Evolutionary conservation across 2,329 filamentous ascomycete genomes (phyloP).

Genomic region (Fusarium sp.): DNA sequence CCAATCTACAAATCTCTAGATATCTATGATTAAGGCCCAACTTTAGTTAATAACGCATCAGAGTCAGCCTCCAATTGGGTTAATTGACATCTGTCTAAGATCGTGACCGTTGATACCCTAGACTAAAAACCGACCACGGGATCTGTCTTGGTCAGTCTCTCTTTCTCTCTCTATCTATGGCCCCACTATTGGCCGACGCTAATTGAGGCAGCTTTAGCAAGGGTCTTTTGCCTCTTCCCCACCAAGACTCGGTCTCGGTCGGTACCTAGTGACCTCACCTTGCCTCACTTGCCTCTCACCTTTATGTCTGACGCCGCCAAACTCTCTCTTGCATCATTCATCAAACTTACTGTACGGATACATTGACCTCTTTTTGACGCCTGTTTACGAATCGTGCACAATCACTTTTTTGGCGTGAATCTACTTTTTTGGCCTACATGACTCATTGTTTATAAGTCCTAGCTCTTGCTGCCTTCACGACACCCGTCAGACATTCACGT

Average conservation of each 20-base stretch:
- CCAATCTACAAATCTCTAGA: neutral
- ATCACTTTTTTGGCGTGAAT: conserved; percentile 14
- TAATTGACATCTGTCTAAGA: conserved; percentile 12
- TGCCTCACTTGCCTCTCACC: neutral
- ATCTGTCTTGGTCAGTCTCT: conserved; percentile 19
- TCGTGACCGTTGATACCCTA: conserved; percentile 24
- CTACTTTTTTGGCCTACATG: conserved; percentile 6
- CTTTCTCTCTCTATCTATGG: neutral
- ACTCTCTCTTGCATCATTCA: conserved; percentile 38
- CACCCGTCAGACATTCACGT: conserved; percentile 15
- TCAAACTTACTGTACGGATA: neutral
- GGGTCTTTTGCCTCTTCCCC: conserved; percentile 8
- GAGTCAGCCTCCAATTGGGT: neutral
- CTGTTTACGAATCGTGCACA: conserved; percentile 15
- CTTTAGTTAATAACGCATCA: neutral
- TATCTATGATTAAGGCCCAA: neutral
- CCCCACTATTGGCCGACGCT: conserved; percentile 21
- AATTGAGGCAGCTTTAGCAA: conserved; percentile 21
- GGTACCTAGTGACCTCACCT: conserved; percentile 13
- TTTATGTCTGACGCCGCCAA: conserved; percentile 6
- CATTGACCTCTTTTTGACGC: conserved; percentile 7
- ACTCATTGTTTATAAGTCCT: conserved; percentile 18
- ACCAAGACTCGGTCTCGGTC: neutral
- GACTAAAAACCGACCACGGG: conserved; percentile 18
- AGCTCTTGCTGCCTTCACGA: neutral